Conservation (phyloP, 2,329 filamentous ascomycete genomes). For the Colletotrichum spaethianum region DNA sequence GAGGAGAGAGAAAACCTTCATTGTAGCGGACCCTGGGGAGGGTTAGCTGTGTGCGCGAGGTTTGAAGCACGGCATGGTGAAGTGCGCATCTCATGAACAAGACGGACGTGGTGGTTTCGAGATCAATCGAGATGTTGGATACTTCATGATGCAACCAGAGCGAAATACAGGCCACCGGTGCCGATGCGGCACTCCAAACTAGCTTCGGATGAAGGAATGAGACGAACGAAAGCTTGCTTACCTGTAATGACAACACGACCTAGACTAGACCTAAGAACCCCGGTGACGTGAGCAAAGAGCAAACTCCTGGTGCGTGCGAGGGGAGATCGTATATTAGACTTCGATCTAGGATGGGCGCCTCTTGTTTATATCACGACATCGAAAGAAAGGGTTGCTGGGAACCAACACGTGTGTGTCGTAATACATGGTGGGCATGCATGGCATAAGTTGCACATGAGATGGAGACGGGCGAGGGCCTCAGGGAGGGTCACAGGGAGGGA, state of each 20-base stretch:
- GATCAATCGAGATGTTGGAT: background rate
- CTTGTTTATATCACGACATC: slow-evolving; percentile 31
- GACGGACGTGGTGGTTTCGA: background rate
- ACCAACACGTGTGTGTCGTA: slow-evolving; percentile 13
- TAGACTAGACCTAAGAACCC: slow-evolving; percentile 6
- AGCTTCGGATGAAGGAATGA: background rate
- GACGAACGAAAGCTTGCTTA: slow-evolving; percentile 10
- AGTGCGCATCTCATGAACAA: background rate
- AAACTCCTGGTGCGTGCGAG: slow-evolving; percentile 23
- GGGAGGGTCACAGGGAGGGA: background rate
- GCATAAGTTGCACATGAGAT: background rate
- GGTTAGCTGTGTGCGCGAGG: background rate
- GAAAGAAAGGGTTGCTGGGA: background rate
- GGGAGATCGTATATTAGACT: background rate
- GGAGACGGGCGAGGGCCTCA: background rate
- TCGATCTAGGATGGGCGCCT: slow-evolving; percentile 1
- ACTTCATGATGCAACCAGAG: background rate
- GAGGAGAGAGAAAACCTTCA: slow-evolving; percentile 42
- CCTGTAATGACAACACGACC: slow-evolving; percentile 20
- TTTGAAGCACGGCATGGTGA: background rate
- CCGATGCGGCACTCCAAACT: background rate
- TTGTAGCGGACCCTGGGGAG: slow-evolving; percentile 23
- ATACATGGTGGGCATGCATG: slow-evolving; percentile 14
- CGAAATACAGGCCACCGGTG: background rate
- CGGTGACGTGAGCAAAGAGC: slow-evolving; percentile 21